Evolutionary conservation across 2,329 filamentous ascomycete genomes (phyloP).

Genomic region (Aspergillus aculeatinus): DNA sequence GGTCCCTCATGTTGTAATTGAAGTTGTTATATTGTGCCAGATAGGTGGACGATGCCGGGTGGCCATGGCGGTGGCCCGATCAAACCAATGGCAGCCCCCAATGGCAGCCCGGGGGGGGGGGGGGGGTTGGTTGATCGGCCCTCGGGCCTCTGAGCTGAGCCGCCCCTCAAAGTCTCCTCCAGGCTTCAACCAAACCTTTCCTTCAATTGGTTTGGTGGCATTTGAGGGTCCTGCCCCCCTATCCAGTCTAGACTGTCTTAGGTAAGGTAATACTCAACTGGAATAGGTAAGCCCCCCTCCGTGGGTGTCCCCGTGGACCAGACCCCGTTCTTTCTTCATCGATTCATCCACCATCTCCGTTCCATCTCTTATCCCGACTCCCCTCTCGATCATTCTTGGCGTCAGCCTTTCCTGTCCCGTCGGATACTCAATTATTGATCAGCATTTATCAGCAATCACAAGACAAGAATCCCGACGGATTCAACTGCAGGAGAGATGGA

Average conservation of each 20-base stretch:
- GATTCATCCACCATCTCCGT: neutral
- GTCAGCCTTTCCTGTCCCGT: neutral
- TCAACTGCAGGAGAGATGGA: constrained; percentile 9
- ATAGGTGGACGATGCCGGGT: too few species aligned
- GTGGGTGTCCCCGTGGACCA: too few species aligned
- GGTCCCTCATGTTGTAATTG: too few species aligned
- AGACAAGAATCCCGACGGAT: neutral
- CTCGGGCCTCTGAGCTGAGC: neutral
- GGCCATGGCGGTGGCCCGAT: neutral
- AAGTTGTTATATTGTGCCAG: too few species aligned
- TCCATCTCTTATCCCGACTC: neutral
- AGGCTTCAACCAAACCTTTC: too few species aligned
- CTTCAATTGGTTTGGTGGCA: neutral
- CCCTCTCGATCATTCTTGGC: neutral
- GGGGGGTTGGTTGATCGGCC: neutral
- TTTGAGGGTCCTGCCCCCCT: neutral
- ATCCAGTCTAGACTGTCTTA: neutral
- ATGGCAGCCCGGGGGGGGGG: neutral
- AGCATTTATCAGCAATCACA: neutral
- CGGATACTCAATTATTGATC: neutral
- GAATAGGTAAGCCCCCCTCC: too few species aligned
- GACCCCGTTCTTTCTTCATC: too few species aligned
- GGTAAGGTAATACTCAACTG: neutral
- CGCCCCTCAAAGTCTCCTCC: neutral
- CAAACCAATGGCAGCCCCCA: constrained; percentile 2